Percentiles rank a stretch among this genome's conserved stretches.
phyloP scores from a whole-genome alignment of 805 yeast genomes.

The Wickerhamomyces pijperi region DNA sequence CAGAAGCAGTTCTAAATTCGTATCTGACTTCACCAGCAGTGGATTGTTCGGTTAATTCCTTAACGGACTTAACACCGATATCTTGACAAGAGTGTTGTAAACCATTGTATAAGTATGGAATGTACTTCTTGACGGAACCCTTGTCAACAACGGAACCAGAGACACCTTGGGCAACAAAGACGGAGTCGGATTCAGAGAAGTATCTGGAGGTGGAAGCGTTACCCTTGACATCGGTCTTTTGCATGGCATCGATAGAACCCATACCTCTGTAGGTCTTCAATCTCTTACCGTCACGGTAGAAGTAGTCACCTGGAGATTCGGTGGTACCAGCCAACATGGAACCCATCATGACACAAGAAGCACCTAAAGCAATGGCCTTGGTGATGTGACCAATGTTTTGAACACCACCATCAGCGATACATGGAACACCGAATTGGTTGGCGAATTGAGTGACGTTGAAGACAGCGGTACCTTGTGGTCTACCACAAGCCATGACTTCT shows the following conservation, averaged over 20 bases:
- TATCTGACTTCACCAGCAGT: constrained; percentile 70
- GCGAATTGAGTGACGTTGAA: constrained; percentile 91
- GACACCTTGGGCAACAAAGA: constrained; percentile 98
- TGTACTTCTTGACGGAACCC: constrained; percentile 87
- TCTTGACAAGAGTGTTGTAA: constrained; percentile 98
- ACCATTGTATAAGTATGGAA: constrained; percentile 91
- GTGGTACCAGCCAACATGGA: constrained; percentile 97
- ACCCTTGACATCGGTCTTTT: constrained; percentile 74
- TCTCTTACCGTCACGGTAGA: constrained; percentile 96
- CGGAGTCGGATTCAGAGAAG: constrained; percentile 92
- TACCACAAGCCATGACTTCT: constrained; percentile 99
- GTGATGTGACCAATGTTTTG: constrained; percentile 97
- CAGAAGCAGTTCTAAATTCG: constrained; percentile 96
- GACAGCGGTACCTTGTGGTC: constrained; percentile 99
- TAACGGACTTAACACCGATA: constrained; percentile 71
- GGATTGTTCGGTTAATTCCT: constrained; percentile 52
- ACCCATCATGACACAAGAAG: constrained; percentile 98
- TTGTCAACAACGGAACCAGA: constrained; percentile 94
- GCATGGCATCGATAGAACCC: constrained; percentile 99
- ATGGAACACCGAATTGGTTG: constrained; percentile 91
- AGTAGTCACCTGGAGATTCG: constrained; percentile 97
- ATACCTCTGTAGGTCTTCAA: constrained; percentile 96
- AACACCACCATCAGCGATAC: constrained; percentile 99
- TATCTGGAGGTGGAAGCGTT: constrained; percentile 98
- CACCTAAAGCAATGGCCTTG: constrained; percentile 94